phyloP scores from a whole-genome alignment of 192 early-diverging fungal species.

The Coemansia furcata region DNA sequence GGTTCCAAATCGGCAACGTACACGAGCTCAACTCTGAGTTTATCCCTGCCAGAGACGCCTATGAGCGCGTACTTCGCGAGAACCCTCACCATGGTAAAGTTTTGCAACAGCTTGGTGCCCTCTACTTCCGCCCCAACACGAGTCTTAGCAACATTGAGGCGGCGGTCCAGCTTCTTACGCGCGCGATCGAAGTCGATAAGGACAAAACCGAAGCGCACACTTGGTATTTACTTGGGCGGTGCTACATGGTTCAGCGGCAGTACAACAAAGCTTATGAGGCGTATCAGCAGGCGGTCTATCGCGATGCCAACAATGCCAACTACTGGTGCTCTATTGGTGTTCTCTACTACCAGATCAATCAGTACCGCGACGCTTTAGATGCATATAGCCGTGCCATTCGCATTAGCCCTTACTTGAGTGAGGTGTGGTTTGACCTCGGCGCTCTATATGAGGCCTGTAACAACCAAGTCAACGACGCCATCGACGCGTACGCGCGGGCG shows the following conservation, averaged over 20 bases:
- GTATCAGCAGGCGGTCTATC: slow-evolving; percentile 95
- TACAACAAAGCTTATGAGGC: slow-evolving; percentile 95
- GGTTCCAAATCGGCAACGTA: slow-evolving; percentile 98
- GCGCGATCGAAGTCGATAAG: slow-evolving; percentile 75
- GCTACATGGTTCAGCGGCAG: slow-evolving; percentile 94
- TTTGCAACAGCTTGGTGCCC: slow-evolving; percentile 93
- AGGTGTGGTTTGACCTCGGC: slow-evolving; percentile 98
- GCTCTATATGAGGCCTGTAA: slow-evolving; percentile 97
- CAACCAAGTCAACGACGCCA: slow-evolving; percentile 93
- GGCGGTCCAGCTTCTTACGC: slow-evolving; percentile 79
- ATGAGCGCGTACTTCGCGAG: slow-evolving; percentile 84
- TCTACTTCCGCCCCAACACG: slow-evolving; percentile 88
- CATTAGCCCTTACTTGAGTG: slow-evolving; percentile 88
- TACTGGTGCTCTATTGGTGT: slow-evolving; percentile 99
- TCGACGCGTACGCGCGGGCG: slow-evolving; percentile 94
- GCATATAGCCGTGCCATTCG: slow-evolving; percentile 95
- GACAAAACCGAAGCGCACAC: slow-evolving; percentile 90
- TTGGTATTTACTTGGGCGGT: slow-evolving; percentile 93
- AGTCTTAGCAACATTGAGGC: slow-evolving; percentile 80
- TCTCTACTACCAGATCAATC: slow-evolving; percentile 93
- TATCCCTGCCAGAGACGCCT: slow-evolving; percentile 77
- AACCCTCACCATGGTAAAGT: slow-evolving; percentile 95
- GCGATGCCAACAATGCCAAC: slow-evolving; percentile 88
- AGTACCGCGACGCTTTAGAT: slow-evolving; percentile 94
- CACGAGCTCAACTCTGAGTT: slow-evolving; percentile 94